A percentile compares a stretch with the other conserved stretches of the same genome.
Conservation (phyloP, 352 stramenopile genomes). For the Phytophthora melonis region DNA sequence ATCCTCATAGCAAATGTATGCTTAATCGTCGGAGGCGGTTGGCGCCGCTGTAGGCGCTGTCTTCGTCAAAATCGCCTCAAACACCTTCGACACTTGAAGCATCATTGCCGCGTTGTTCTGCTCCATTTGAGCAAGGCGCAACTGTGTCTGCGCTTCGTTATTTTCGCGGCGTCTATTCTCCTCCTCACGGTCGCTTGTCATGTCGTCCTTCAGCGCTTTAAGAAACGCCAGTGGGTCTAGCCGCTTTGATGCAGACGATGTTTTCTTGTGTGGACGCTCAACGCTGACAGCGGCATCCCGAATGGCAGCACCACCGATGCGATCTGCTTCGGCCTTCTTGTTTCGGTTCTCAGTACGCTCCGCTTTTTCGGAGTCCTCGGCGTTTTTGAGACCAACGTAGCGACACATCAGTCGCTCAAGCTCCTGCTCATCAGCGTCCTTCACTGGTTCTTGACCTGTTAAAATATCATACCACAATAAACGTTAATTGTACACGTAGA, state of each 20-base stretch:
- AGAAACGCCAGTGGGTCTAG: background rate
- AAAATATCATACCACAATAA: background rate
- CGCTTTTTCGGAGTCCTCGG: background rate
- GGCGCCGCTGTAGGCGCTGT: background rate
- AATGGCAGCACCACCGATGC: background rate
- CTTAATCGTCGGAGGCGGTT: background rate
- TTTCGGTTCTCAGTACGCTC: background rate
- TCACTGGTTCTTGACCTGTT: background rate
- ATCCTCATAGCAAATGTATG: too few relatives aligned
- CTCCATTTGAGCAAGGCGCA: background rate
- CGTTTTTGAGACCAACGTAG: background rate
- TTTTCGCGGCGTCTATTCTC: background rate
- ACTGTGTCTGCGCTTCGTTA: background rate
- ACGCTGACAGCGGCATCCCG: background rate
- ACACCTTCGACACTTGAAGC: background rate
- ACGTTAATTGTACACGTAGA: background rate
- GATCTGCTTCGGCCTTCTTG: background rate
- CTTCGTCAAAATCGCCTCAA: background rate
- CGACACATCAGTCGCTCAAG: background rate
- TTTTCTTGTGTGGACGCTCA: background rate
- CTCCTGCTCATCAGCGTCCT: background rate
- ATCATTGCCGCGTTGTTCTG: background rate
- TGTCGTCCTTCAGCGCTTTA: background rate
- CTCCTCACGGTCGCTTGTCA: background rate
- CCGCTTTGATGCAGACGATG: background rate